Conservation (phyloP, 2,329 filamentous ascomycete species). For the Aspergillus fijiensis region DNA sequence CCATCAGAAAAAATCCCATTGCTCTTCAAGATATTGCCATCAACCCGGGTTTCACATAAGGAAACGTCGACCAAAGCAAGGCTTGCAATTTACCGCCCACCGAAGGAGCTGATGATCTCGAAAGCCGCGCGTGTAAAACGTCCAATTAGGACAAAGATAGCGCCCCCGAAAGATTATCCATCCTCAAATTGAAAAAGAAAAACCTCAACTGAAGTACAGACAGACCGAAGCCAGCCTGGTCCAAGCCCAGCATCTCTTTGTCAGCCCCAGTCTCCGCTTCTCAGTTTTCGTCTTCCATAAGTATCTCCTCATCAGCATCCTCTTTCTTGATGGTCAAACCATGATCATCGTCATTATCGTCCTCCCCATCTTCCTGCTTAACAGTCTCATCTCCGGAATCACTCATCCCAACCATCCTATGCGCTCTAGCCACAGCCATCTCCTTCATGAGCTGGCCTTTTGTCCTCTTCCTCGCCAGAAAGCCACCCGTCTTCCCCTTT, state of each 20-base stretch:
- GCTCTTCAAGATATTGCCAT: no score
- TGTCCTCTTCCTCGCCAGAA: constrained; percentile 15
- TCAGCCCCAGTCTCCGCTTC: background rate
- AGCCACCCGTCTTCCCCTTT: background rate
- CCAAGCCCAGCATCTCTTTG: background rate
- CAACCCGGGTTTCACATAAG: no score
- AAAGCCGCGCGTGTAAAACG: no score
- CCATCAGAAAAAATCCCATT: no score
- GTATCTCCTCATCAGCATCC: background rate
- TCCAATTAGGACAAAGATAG: no score
- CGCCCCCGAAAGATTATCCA: no score
- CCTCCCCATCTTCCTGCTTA: background rate
- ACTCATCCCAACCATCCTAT: constrained; percentile 8
- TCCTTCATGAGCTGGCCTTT: constrained; percentile 7
- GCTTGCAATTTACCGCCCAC: no score
- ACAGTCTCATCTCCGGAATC: background rate
- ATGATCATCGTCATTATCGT: background rate
- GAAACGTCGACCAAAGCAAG: no score
- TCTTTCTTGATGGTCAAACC: background rate
- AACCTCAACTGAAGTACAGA: no score
- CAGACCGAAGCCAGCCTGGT: background rate
- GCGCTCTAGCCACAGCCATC: constrained; percentile 10
- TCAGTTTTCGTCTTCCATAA: background rate
- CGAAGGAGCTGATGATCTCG: no score
- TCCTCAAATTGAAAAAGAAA: no score